These are phyloP conservation scores for Aspergillus melleus DNA, from an alignment of 2,329 filamentous ascomycete species.

Conservation along the genomic window DNA sequence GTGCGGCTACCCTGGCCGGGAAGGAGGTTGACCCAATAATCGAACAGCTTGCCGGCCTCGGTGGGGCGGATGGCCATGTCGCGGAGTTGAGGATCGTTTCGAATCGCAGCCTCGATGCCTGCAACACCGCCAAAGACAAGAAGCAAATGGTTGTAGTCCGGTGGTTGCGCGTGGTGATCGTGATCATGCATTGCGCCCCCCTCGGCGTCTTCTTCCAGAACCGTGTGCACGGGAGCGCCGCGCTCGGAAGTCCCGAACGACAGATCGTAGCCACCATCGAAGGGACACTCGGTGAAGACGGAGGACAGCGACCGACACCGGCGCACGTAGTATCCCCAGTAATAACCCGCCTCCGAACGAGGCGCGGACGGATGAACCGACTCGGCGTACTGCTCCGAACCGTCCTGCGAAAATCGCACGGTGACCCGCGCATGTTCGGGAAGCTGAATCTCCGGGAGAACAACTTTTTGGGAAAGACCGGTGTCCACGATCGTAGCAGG, in stretches of 20 bases:
- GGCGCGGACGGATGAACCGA: conserved; percentile 69
- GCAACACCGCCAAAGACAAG: conserved; percentile 79
- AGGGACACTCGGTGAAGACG: conserved; percentile 75
- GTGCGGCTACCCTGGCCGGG: conserved; percentile 79
- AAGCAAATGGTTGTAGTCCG: conserved; percentile 64
- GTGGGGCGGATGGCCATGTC: conserved; percentile 64
- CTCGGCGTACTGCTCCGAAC: conserved; percentile 44
- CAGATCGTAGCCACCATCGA: conserved; percentile 76
- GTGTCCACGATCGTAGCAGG: conserved; percentile 46
- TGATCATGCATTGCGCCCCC: neutral
- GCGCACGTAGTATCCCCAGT: conserved; percentile 79
- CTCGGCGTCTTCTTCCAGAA: conserved; percentile 41
- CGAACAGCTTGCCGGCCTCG: conserved; percentile 71
- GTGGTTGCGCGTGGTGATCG: conserved; percentile 36
- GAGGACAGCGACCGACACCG: conserved; percentile 65
- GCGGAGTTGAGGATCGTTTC: conserved; percentile 58
- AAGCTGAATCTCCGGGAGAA: conserved; percentile 58
- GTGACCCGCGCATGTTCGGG: conserved; percentile 73
- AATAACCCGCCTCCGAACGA: conserved; percentile 74
- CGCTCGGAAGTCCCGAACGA: conserved; percentile 83
- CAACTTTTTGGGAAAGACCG: conserved; percentile 49
- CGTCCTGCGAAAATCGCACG: conserved; percentile 59
- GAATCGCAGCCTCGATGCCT: conserved; percentile 73
- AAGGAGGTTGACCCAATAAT: conserved; percentile 79
- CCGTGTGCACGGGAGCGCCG: conserved; percentile 51